These are phyloP conservation scores for Maudiozyma saulgeensis DNA, from an alignment of 805 yeast genomes.

Conservation along the genomic window DNA sequence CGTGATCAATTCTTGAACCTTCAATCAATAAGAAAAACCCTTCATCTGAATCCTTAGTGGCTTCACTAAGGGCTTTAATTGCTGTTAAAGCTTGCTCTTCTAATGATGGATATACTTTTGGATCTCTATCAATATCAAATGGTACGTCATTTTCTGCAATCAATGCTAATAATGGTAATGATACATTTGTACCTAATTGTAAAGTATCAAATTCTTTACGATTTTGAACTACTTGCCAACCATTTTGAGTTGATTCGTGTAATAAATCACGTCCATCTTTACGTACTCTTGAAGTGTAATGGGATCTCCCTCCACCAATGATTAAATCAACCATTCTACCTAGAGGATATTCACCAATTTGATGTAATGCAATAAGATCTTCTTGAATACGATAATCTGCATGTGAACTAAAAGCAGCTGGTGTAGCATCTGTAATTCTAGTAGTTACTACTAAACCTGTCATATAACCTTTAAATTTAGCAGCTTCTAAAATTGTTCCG, in stretches of 20 bases:
- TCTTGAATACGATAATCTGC: constrained; percentile 68
- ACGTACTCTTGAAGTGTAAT: constrained; percentile 55
- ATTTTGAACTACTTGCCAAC: constrained; percentile 63
- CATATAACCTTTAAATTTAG: constrained; percentile 66
- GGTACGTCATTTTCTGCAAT: constrained; percentile 75
- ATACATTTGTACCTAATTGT: constrained; percentile 49
- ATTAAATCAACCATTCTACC: constrained; percentile 76
- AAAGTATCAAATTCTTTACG: constrained; percentile 50
- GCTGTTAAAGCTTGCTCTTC: constrained; percentile 75
- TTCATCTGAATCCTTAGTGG: constrained; percentile 60
- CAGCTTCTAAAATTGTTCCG: constrained; percentile 82
- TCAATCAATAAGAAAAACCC: constrained; percentile 85
- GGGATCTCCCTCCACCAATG: constrained; percentile 88
- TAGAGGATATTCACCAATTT: constrained; percentile 69
- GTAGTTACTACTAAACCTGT: constrained; percentile 93
- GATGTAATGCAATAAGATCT: constrained; percentile 80
- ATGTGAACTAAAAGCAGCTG: constrained; percentile 82
- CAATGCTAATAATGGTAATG: constrained; percentile 68
- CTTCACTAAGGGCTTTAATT: constrained; percentile 52
- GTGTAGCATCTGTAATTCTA: constrained; percentile 88
- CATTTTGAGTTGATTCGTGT: constrained; percentile 46
- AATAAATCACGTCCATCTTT: constrained; percentile 61
- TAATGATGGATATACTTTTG: constrained; percentile 56
- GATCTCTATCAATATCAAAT: constrained; percentile 69
- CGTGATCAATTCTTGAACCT: constrained; percentile 92